Evolutionary conservation across 805 yeast species (phyloP), one percentile per base, ranked within the genome.

Genomic region (Hanseniaspora valbyensis): DNA sequence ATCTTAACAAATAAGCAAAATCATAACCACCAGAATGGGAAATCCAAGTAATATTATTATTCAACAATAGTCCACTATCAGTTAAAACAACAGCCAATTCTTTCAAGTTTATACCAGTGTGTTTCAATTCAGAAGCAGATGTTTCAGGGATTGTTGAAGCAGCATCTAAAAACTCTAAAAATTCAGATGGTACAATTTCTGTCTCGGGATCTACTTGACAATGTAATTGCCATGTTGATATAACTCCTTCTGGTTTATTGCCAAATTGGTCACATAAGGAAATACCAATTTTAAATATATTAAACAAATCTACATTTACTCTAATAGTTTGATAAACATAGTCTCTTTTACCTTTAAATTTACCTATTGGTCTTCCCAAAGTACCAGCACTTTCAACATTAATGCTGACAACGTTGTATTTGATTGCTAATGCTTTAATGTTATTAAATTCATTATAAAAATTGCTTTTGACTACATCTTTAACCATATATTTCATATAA

Each of bases 351-450:
- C 92, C 80, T 58, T 86, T 78, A 67, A 92, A 92, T 18, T 85
- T 78, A 18, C 98, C 98, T 54, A 92, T 84, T 14, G 98, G 98
- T 58, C 98, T 76, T 2, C 95, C 95, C 25, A 90, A 82, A 21
- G 94, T 85, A 0, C 98, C 98, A 0, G 96, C 96, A 61, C 92
- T 88, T 64, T 92, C 97, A 42, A 94, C 88, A 58, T 88, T 89
- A 53, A 88, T 75, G 2, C 85, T 75, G 24, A 83, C 75, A 56
- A 72, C 70, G 50, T 78, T 75, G 58, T 74, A 80, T 53, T 74
- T 74, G 49, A 70, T 75, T 38, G 80, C 70, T 28, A 82, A 69
- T 48, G 74, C 72, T 54, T 88, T 72, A 45, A 83, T 75, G 12
- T 74, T 66, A 53, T 72, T 74, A 64, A 83, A 78, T 59, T 83